A percentile compares a stretch with the other conserved stretches of the same genome.
phyloP scores from a whole-genome alignment of 768 basidiomycete species.

The Suillus occidentalis region DNA sequence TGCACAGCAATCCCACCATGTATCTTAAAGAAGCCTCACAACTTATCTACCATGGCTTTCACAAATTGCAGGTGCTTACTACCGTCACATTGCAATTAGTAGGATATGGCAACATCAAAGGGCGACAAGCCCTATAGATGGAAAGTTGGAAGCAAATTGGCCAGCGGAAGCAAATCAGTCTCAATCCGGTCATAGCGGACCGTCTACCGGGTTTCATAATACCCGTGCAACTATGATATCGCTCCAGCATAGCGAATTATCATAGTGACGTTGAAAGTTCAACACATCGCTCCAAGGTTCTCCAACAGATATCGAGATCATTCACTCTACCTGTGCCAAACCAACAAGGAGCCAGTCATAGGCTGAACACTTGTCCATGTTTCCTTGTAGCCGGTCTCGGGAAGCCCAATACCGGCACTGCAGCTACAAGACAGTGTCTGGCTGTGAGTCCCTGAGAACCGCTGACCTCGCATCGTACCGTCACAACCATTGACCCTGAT shows the following conservation, averaged over 20 bases:
- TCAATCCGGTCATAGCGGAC: neutral
- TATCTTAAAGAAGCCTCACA: neutral
- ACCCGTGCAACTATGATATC: neutral
- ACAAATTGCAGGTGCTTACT: neutral
- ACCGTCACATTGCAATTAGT: neutral
- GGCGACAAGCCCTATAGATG: neutral
- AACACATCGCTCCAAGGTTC: neutral
- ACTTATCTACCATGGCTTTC: neutral
- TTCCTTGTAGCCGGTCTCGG: neutral
- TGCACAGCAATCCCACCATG: neutral
- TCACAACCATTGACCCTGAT: neutral
- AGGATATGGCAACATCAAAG: conserved; percentile 1
- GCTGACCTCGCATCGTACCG: neutral
- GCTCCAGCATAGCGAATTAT: neutral
- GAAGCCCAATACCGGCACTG: neutral
- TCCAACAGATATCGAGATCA: neutral
- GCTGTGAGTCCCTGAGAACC: neutral
- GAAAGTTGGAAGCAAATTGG: neutral
- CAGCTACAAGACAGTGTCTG: neutral
- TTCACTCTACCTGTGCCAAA: too few relatives aligned
- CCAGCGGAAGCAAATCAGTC: neutral
- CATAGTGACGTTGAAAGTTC: too few relatives aligned
- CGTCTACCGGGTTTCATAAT: neutral
- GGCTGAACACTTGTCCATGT: neutral
- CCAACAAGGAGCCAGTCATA: neutral